Evolutionary conservation across 2,329 filamentous ascomycete species (phyloP), one percentile per base, ranked within the genome.

Genomic region (Pseudogymnoascus destructans): DNA sequence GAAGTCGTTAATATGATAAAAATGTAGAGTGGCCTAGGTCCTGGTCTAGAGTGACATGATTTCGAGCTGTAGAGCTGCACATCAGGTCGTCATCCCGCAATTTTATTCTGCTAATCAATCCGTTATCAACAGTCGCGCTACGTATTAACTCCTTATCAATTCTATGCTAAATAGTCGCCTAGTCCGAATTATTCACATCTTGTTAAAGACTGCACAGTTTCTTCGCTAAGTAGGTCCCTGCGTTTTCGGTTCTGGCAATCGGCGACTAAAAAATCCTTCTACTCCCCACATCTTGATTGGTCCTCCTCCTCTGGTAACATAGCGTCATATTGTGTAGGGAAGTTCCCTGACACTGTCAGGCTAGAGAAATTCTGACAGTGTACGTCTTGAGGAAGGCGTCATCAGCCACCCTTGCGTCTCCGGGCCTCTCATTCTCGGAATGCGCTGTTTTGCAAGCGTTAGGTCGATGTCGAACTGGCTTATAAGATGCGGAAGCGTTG

Each of bases 381-480:
- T 60, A 67, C 42, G 42, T 55, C 52, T 65, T 66, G 5, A 25
- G 62, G 57, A 65, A 66, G 30, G 66, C 64, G 27, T 59, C 63
- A 21, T 66, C 63, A 19, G 35, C 52, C 23, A 30, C 7, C 17
- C 10, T 56, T 19, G 25, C 30, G 6, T 35, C 52, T 56, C 52
- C 5, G n/a, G 23, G 23, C 30, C 52, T 30, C 52, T 35, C 52
- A 56, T 56, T 56, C 42, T 52, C 42, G 42, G 42, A 52, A 52
- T 52, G 19, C 42, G n/a, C 9, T 6, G 42, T 25, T 52, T 52
- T 19, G 5, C 4, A 19, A 52, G 42, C 11, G 42, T 30, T 5
- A 52, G 42, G 19, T 52, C 19, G 19, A 52, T 52, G 15, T 52
- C 19, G 42, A 52, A 52, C 42, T 52, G 10, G 42, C 42, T 52